These are phyloP conservation scores for Teratosphaeria pseudoeucalypti DNA, from an alignment of 2,329 filamentous ascomycete species.

Conservation along the genomic window DNA sequence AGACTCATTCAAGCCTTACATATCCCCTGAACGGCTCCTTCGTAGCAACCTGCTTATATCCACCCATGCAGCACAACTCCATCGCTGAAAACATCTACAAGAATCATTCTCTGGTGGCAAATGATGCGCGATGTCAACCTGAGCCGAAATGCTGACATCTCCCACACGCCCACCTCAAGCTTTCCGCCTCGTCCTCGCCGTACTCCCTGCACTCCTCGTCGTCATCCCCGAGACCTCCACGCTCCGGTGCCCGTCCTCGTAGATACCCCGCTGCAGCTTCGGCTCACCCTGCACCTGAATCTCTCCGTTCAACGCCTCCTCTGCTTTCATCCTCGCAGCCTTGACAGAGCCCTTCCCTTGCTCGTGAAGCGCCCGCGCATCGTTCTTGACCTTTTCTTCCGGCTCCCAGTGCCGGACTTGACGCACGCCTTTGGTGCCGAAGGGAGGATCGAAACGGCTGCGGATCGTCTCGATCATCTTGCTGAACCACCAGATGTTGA, in stretches of 20 bases:
- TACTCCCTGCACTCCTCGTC: slow-evolving; percentile 1
- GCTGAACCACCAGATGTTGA: slow-evolving; percentile 79
- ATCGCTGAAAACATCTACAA: too few species aligned
- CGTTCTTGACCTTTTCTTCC: slow-evolving; percentile 5
- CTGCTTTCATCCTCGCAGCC: slow-evolving; percentile 14
- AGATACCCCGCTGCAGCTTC: slow-evolving; percentile 10
- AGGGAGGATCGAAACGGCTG: slow-evolving; percentile 59
- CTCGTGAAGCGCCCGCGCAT: not conserved
- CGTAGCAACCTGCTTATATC: not conserved
- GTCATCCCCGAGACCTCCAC: slow-evolving; percentile 14
- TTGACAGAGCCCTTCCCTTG: slow-evolving; percentile 14
- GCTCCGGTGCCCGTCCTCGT: slow-evolving; percentile 17
- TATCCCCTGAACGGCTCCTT: too few species aligned
- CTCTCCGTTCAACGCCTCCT: slow-evolving; percentile 10
- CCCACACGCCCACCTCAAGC: not conserved
- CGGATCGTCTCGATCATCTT: slow-evolving; percentile 76
- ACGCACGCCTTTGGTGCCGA: slow-evolving; percentile 31
- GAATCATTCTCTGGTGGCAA: too few species aligned
- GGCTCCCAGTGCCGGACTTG: slow-evolving; percentile 17
- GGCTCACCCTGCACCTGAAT: slow-evolving; percentile 1
- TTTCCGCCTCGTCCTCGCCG: slow-evolving; percentile 7
- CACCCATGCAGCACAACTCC: not conserved
- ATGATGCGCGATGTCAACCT: not conserved
- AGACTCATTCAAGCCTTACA: too few species aligned
- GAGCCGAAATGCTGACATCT: not conserved